phyloP scores from a whole-genome alignment of 2,329 filamentous ascomycete species.

The Atkinsonella hypoxylon region DNA sequence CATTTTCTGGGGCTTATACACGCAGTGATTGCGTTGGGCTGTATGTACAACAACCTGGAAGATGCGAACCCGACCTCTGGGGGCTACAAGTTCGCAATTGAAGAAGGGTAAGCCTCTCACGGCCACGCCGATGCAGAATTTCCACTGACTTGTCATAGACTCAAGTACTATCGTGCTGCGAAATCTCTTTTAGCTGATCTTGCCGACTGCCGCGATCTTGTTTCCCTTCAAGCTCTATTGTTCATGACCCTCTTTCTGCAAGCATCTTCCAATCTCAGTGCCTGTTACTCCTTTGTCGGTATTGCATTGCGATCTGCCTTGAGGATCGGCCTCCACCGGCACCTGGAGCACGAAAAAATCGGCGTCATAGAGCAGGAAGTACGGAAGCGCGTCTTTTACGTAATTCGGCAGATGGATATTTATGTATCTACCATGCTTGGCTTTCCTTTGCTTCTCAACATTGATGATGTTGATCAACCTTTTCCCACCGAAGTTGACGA shows the following conservation, averaged over 20 bases:
- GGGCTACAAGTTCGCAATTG: constrained; percentile 38
- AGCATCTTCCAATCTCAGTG: constrained; percentile 64
- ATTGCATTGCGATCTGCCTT: constrained; percentile 66
- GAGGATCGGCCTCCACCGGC: constrained; percentile 66
- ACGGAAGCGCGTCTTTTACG: constrained; percentile 53
- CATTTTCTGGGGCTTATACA: constrained; percentile 61
- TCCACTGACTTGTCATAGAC: constrained; percentile 28
- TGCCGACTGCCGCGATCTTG: constrained; percentile 60
- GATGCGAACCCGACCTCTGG: constrained; percentile 35
- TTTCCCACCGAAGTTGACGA: constrained; percentile 55
- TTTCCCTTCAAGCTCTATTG: constrained; percentile 61
- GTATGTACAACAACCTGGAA: constrained; percentile 53
- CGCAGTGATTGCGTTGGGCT: constrained; percentile 58
- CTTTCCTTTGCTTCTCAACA: constrained; percentile 50
- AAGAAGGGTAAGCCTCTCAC: constrained; percentile 38
- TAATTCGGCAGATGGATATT: constrained; percentile 58
- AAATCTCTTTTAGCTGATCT: constrained; percentile 53
- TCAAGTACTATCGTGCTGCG: constrained; percentile 62
- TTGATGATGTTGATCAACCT: constrained; percentile 56
- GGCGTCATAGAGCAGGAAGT: constrained; percentile 52
- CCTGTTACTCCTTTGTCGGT: constrained; percentile 70
- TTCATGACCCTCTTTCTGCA: constrained; percentile 77
- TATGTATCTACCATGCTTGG: constrained; percentile 57
- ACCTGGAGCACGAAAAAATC: constrained; percentile 51
- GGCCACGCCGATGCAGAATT: constrained; percentile 12